These are phyloP conservation scores for Yarrowia sp. DNA, from an alignment of 805 yeast genomes.

Conservation along the genomic window DNA sequence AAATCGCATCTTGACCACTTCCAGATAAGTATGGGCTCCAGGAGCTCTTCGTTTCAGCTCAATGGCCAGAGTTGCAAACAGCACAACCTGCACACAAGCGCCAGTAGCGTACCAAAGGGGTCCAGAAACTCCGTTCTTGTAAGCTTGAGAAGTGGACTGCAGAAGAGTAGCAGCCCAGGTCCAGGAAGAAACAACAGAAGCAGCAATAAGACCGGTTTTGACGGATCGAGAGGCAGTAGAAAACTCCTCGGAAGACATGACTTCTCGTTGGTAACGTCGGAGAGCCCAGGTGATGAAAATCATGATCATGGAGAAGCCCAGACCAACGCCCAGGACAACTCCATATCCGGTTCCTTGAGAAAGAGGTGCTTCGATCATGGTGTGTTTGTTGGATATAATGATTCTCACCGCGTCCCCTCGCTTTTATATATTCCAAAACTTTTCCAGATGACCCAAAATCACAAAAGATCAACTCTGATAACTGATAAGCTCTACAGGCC, in stretches of 20 bases:
- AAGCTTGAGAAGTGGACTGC: constrained; percentile 74
- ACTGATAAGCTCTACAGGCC: not conserved
- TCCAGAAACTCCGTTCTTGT: constrained; percentile 73
- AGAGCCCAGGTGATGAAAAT: constrained; percentile 65
- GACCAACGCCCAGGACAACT: constrained; percentile 85
- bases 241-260: constrained; percentile 89
- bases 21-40: constrained; percentile 85
- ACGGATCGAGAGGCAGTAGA: constrained; percentile 90
- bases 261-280: constrained; percentile 76
- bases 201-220: constrained; percentile 75
- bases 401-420: too few relatives aligned
- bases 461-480: constrained; percentile 4
- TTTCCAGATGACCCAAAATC: too few relatives aligned
- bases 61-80: constrained; percentile 83
- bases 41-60: constrained; percentile 89
- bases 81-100: constrained; percentile 81
- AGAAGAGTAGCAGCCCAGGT: constrained; percentile 85
- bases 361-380: constrained; percentile 38
- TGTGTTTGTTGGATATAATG: not conserved
- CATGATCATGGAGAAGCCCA: constrained; percentile 64
- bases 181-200: constrained; percentile 94
- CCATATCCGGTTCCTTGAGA: constrained; percentile 86
- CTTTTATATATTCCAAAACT: not conserved
- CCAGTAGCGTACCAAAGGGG: constrained; percentile 87
- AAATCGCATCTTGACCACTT: constrained; percentile 75